These are phyloP conservation scores for Cladosporium colombiae DNA, from an alignment of 2,329 filamentous ascomycete genomes.

Conservation along the genomic window DNA sequence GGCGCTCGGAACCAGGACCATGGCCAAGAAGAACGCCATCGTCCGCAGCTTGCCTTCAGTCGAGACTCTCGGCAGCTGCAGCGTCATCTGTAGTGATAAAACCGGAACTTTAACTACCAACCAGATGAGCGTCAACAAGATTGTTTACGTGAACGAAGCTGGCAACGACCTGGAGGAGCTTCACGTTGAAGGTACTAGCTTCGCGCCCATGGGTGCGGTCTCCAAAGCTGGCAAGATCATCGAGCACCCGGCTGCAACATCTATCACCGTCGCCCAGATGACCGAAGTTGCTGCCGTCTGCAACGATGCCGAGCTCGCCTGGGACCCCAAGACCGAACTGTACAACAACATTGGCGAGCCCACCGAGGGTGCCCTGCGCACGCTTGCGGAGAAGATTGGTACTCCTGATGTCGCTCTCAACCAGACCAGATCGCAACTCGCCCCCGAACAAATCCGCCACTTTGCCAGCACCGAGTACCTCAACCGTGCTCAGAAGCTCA, in stretches of 20 bases:
- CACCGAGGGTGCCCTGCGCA: conserved; percentile 89
- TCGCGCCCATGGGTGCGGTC: conserved; percentile 78
- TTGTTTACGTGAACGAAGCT: conserved; percentile 76
- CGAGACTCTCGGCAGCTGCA: conserved; percentile 97
- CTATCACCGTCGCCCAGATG: conserved; percentile 78
- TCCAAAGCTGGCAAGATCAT: conserved; percentile 65
- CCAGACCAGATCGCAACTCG: conserved; percentile 49
- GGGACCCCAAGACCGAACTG: conserved; percentile 71
- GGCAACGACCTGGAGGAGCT: conserved; percentile 79
- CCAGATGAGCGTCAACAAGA: conserved; percentile 96
- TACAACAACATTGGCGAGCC: conserved; percentile 89
- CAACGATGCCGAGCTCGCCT: conserved; percentile 82
- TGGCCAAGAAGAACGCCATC: conserved; percentile 97
- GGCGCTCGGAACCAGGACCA: conserved; percentile 93
- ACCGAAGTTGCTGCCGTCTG: conserved; percentile 71
- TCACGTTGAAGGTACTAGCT: conserved; percentile 89
- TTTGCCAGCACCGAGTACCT: conserved; percentile 85
- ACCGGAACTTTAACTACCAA: conserved; percentile 97
- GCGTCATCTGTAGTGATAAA: conserved; percentile 99
- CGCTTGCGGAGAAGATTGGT: conserved; percentile 91
- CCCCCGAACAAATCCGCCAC: conserved; percentile 67
- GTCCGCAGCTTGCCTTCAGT: conserved; percentile 95
- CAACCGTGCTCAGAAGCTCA: conserved; percentile 69
- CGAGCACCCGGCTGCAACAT: conserved; percentile 68
- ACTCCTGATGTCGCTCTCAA: conserved; percentile 68